Percentiles rank a stretch among this genome's conserved stretches.
Evolutionary conservation across 2,329 filamentous ascomycete genomes (phyloP).

Genomic region (Paradendryphiella salina): DNA sequence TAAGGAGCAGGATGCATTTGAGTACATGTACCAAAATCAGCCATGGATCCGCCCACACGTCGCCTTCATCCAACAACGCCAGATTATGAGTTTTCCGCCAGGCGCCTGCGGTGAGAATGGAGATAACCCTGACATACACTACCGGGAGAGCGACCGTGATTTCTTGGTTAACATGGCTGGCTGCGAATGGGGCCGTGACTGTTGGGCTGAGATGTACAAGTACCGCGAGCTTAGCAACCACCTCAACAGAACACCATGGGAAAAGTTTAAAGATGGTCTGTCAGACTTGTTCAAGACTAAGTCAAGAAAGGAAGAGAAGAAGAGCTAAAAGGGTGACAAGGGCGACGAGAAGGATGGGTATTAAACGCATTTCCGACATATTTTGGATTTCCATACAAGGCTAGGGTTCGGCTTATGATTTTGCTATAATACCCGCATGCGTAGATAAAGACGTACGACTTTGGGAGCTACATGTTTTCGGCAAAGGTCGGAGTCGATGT

Average conservation of each 20-base stretch:
- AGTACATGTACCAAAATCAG: constrained; percentile 87
- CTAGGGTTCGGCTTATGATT: constrained; percentile 12
- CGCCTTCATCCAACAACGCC: constrained; percentile 86
- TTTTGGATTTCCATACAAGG: constrained; percentile 15
- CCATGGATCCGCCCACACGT: constrained; percentile 90
- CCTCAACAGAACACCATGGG: constrained; percentile 82
- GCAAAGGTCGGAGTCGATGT: constrained; percentile 9
- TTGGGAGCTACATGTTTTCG: constrained; percentile 10
- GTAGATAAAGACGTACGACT: constrained; percentile 10
- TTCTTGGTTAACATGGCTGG: constrained; percentile 99
- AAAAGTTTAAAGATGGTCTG: constrained; percentile 60
- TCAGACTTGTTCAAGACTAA: constrained; percentile 45
- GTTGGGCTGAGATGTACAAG: constrained; percentile 97
- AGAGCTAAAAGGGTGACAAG: constrained; percentile 8
- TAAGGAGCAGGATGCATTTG: constrained; percentile 94
- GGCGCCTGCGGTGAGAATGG: constrained; percentile 83
- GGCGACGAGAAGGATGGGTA: not conserved
- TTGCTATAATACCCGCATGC: constrained; percentile 18
- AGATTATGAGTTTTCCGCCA: constrained; percentile 90
- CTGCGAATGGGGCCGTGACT: constrained; percentile 95
- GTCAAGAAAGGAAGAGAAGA: constrained; percentile 28
- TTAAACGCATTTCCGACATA: constrained; percentile 9
- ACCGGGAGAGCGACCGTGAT: constrained; percentile 80
- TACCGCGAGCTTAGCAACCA: constrained; percentile 90
- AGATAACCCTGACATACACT: constrained; percentile 79